Percentiles rank a stretch among this genome's conserved stretches.
phyloP scores from a whole-genome alignment of 2,329 filamentous ascomycete genomes.

The Bretziella fagacearum region DNA sequence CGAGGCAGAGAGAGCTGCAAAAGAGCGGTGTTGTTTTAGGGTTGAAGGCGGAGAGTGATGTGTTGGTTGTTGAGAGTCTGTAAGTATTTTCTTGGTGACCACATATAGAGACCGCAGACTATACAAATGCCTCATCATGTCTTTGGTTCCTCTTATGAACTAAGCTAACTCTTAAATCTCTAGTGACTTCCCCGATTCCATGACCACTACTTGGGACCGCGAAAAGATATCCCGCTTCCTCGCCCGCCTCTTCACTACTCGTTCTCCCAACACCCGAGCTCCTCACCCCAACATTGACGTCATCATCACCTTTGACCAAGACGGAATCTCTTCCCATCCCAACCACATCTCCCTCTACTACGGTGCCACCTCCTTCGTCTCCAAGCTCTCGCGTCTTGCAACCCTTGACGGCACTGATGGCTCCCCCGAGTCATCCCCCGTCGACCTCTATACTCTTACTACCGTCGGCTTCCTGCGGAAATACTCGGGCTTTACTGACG shows the following conservation, averaged over 20 bases:
- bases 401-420: slow-evolving; percentile 1
- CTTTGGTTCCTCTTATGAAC: too few relatives aligned
- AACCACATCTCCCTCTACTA: slow-evolving; percentile 85
- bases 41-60: slow-evolving; percentile 55
- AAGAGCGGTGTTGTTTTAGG: slow-evolving; percentile 67
- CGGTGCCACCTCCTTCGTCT: slow-evolving; percentile 59
- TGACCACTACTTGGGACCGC: slow-evolving; percentile 62
- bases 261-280: slow-evolving; percentile 23
- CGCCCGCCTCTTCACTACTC: slow-evolving; percentile 55
- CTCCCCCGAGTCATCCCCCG: slow-evolving; percentile 18
- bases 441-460: slow-evolving; percentile 72
- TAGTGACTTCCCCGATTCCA: slow-evolving; percentile 70
- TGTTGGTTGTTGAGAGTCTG: slow-evolving; percentile 70
- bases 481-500: slow-evolving; percentile 63
- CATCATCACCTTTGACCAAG: slow-evolving; percentile 76
- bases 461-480: slow-evolving; percentile 60
- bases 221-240: slow-evolving; percentile 54
- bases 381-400: slow-evolving; percentile 37
- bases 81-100: slow-evolving; percentile 27
- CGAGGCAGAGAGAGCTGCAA: slow-evolving; percentile 65
- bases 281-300: slow-evolving; percentile 50
- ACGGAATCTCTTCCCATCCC: slow-evolving; percentile 71
- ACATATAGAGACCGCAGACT: too few relatives aligned
- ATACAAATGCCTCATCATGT: too few relatives aligned
- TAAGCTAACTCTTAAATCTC: too few relatives aligned